Percentiles rank a stretch among this genome's conserved stretches.
Evolutionary conservation across 768 basidiomycete species (phyloP).

Genomic region (Trametes villosa): DNA sequence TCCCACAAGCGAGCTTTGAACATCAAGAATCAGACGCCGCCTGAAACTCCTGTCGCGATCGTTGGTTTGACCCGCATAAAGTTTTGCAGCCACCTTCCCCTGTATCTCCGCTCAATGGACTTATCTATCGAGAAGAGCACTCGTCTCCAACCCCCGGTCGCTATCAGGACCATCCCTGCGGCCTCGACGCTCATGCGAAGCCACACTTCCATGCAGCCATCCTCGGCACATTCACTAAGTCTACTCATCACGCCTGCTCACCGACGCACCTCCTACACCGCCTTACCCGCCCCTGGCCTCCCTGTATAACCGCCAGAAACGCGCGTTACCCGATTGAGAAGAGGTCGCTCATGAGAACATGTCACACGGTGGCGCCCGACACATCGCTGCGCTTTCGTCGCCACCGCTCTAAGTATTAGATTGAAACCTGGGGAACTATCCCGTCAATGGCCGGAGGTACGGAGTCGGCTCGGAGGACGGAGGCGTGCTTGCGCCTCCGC

Average conservation of each 20-base stretch:
- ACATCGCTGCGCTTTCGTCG: conserved; percentile 24
- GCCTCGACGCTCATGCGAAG: conserved; percentile 8
- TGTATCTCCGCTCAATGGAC: too few relatives aligned
- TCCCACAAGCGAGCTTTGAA: too few relatives aligned
- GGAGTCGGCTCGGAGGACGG: conserved; percentile 8
- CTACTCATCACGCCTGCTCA: conserved; percentile 31
- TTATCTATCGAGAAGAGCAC: too few relatives aligned
- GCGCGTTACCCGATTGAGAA: conserved; percentile 9
- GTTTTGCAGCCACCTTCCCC: too few relatives aligned
- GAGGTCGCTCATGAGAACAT: conserved; percentile 9
- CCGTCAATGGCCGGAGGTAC: conserved; percentile 17
- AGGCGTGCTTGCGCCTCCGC: conserved; percentile 12
- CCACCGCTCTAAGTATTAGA: conserved; percentile 21
- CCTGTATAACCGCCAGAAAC: conserved; percentile 7
- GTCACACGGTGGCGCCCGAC: conserved; percentile 19
- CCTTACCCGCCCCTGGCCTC: conserved; percentile 26
- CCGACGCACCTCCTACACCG: conserved; percentile 25
- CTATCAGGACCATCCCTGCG: neutral
- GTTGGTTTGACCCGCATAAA: too few relatives aligned
- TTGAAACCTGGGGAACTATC: conserved; percentile 2
- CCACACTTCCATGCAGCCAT: conserved; percentile 16
- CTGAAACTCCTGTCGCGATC: too few relatives aligned
- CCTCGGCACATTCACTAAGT: neutral
- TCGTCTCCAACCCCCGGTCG: neutral
- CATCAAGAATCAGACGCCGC: too few relatives aligned